Percentiles rank a stretch among this genome's conserved stretches.
Evolutionary conservation across 2,329 filamentous ascomycete species (phyloP).

Genomic region (Fusarium anthophilum): DNA sequence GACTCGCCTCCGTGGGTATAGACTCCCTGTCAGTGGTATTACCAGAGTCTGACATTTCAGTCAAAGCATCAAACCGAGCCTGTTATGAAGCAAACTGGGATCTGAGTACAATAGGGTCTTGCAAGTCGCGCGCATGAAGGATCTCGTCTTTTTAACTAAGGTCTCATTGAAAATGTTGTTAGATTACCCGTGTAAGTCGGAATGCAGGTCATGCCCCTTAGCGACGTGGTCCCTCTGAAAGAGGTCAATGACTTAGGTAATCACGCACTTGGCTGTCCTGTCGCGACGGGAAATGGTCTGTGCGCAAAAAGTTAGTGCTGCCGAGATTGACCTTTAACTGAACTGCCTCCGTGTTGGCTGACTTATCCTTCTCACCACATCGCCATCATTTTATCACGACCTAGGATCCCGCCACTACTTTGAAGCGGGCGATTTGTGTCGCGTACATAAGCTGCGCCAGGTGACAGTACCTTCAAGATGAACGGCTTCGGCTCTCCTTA

Average conservation of each 20-base stretch:
- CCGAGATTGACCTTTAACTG: constrained; percentile 14
- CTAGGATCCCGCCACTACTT: background rate
- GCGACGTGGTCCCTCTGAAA: constrained; percentile 33
- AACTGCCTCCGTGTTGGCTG: constrained; percentile 15
- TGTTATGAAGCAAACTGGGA: background rate
- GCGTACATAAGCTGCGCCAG: background rate
- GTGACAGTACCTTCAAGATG: constrained; percentile 55
- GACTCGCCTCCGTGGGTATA: constrained; percentile 23
- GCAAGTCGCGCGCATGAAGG: background rate
- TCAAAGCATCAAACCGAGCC: background rate
- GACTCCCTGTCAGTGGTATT: constrained; percentile 30
- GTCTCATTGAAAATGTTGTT: constrained; percentile 9
- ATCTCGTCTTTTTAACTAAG: constrained; percentile 3
- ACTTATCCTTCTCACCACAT: constrained; percentile 21
- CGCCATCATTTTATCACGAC: background rate
- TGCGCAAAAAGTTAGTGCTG: constrained; percentile 40
- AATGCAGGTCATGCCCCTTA: constrained; percentile 31
- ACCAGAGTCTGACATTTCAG: constrained; percentile 35
- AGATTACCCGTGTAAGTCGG: constrained; percentile 36
- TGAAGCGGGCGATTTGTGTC: constrained; percentile 1
- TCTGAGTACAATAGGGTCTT: background rate
- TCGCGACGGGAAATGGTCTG: constrained; percentile 27
- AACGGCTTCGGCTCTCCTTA: constrained; percentile 63
- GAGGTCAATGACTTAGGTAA: constrained; percentile 10
- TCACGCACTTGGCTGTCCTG: background rate